Base-by-base conservation (phyloP, 2,329 filamentous ascomycete species). In the Trichophyton benhamiae region DNA sequence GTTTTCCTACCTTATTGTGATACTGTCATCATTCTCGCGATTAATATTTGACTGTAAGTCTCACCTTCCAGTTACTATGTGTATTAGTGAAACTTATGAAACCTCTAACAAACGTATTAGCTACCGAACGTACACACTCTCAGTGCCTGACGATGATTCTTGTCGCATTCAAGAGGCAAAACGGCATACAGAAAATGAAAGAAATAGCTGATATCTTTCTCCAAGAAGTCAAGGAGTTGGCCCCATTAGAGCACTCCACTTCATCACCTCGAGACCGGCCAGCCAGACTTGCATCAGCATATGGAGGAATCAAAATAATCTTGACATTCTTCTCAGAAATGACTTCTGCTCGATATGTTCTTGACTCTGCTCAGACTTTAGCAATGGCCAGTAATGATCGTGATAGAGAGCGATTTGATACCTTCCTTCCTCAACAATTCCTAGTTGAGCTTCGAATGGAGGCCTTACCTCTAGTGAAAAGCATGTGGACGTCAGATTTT, bases 401-500 rank as follows among this genome's bases (percentile, higher is more conserved):
- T 52, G 82, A 85, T 57, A 75, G 80, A 41, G 78, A 80, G 58
- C 77, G 79, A 30, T 73, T 80, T 8, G 83, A 87, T 67, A 83
- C 80, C 67, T 89, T 88, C 71, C 76, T 80, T 8, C 81, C 85
- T 13, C 79, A 83, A 1, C 92, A 96, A 68, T 87, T 97, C 61
- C 78, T 96, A 13, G 85, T 97, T 4, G 92, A 97, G 71, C 76
- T 97, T 48, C 87, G 94, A 48, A 84, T 88, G 75, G 83, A 86
- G 27, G 83, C 96, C 27, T 76, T 96, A 13, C 89, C 91, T 0
- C 83, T 87, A 53, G 82, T 94, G 46, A 82, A 83, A 61, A 82
- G 86, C 55, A 82, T 97, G 30, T 99, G 94, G 95, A 85, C 89
- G 66, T 95, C 91, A 0, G 79, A 84, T 27, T 83, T 95, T 57